Evolutionary conservation across 306 rosid species (phyloP), one percentile per base, ranked within the genome.

Genomic region (Lotus japonicus): DNA sequence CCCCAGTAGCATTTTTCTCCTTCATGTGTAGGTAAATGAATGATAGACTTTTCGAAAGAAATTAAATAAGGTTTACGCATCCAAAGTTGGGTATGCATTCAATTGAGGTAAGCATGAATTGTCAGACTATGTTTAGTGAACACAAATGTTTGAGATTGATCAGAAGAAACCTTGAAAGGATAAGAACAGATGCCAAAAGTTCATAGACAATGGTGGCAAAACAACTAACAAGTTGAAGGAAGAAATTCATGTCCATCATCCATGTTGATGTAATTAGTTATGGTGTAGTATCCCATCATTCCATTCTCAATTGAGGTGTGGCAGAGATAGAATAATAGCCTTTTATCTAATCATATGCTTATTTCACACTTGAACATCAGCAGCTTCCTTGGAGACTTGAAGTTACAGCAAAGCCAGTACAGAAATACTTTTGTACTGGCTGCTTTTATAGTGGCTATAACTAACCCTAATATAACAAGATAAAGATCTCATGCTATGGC

Each of bases 41-140:
- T 57, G 31, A 56, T 45, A 21, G 69, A 43, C n/a, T n/a, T 56
- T 74, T 51, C 59, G n/a, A 51, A 60, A 65, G 54, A 43, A 70
- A 36, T 15, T 12, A 21, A 11, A 52, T 70, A 56, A 9, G 52
- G 66, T 23, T 14, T 13, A 21, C 12, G 49, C 67, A 52, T 68
- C 57, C 28, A 21, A 21, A 21, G 23, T 36, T 41, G 54, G 16
- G 68, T 8, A 49, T 60, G 72, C 76, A 46, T 19, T 43, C 44
- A 39, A 7, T 4, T 38, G 67, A 50, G 23, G 78, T 60, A 41
- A 53, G 79, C 65, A 41, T 21, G 72, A 64, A 36, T 42, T 63
- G 51, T 61, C 39, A 36, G 18, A 64, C 16, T 43, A 53, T 36
- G 4, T 16, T 65, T 48, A 26, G 65, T 44, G 26, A 51, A 35